A percentile compares a stretch with the other conserved stretches of the same genome.
Conservation (phyloP, 1,284 basidiomycete species). For the Apiotrichum sp. region DNA sequence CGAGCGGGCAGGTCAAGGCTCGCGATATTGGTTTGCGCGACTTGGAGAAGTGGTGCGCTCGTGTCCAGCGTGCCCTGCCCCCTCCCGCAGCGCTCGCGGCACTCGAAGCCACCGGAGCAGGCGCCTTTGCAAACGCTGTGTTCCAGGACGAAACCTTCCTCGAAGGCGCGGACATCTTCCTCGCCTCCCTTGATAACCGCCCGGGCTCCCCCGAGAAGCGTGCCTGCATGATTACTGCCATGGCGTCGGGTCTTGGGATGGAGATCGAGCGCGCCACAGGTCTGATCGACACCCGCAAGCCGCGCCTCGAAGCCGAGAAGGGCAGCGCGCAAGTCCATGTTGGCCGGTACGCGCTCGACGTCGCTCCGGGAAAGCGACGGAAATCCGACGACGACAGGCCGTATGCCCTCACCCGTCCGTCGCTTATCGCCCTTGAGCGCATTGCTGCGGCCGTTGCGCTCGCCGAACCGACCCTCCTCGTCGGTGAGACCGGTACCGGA, state of each 20-base stretch:
- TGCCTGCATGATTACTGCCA: conserved; percentile 42
- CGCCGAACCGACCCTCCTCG: conserved; percentile 80
- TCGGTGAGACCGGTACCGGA: conserved; percentile 97
- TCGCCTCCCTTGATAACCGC: conserved; percentile 61
- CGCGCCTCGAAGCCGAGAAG: conserved; percentile 63
- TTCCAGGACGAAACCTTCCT: conserved; percentile 85
- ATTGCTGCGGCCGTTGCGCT: conserved; percentile 69
- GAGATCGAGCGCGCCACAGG: conserved; percentile 57
- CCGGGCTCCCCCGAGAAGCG: conserved; percentile 40
- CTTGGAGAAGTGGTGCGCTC: conserved; percentile 77
- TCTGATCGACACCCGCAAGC: conserved; percentile 57
- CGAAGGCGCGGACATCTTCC: conserved; percentile 87
- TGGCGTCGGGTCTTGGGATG: conserved; percentile 63
- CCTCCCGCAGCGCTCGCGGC: conserved; percentile 23
- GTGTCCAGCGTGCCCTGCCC: conserved; percentile 63
- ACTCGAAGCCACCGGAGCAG: conserved; percentile 39
- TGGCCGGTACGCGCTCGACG: conserved; percentile 30
- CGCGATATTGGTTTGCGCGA: conserved; percentile 69
- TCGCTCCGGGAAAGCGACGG: conserved; percentile 7
- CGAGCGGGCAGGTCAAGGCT: conserved; percentile 42
- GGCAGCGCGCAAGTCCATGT: conserved; percentile 46
- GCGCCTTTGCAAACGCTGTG: conserved; percentile 64
- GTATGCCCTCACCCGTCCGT: conserved; percentile 87
- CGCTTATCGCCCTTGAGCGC: conserved; percentile 71
- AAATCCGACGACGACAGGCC: conserved; percentile 48